These are phyloP conservation scores for Triangularia verruculosa DNA, from an alignment of 2,329 filamentous ascomycete genomes.

Conservation along the genomic window DNA sequence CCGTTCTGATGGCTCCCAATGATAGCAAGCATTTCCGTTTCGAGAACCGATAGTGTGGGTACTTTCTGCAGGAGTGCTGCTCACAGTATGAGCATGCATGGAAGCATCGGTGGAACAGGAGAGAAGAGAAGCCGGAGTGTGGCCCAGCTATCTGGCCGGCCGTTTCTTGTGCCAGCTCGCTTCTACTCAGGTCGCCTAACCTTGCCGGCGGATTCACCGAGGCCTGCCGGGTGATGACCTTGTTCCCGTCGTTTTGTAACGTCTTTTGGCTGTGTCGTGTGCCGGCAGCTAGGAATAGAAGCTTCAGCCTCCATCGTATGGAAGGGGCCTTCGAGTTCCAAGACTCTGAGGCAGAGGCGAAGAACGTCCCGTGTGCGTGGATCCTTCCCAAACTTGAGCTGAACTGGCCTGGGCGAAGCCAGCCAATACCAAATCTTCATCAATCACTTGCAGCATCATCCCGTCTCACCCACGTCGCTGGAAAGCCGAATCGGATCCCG, in stretches of 20 bases:
- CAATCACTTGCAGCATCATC: not conserved
- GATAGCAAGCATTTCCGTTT: not conserved
- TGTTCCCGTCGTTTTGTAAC: not conserved
- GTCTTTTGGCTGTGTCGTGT: not conserved
- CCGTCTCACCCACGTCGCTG: constrained; percentile 1
- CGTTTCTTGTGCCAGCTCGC: not conserved
- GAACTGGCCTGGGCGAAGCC: not conserved
- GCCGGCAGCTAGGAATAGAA: not conserved
- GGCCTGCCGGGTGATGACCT: not conserved
- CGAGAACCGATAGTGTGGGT: not conserved
- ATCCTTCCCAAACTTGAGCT: not conserved
- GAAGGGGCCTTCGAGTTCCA: not conserved
- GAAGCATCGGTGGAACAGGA: constrained; percentile 7
- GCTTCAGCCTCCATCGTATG: not conserved
- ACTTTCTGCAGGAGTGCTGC: not conserved
- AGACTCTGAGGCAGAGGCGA: not conserved
- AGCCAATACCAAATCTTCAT: not conserved
- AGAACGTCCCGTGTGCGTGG: not conserved
- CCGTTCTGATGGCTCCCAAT: not conserved
- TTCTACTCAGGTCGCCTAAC: not conserved
- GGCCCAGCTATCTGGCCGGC: not conserved
- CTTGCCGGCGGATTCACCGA: not conserved
- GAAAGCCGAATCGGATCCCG: not conserved
- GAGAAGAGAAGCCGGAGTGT: not conserved
- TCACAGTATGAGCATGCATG: not conserved